Evolutionary conservation across 176 grass and related monocot species (phyloP), one percentile per base, ranked within the genome.

Genomic region (Dactylis glomerata): DNA sequence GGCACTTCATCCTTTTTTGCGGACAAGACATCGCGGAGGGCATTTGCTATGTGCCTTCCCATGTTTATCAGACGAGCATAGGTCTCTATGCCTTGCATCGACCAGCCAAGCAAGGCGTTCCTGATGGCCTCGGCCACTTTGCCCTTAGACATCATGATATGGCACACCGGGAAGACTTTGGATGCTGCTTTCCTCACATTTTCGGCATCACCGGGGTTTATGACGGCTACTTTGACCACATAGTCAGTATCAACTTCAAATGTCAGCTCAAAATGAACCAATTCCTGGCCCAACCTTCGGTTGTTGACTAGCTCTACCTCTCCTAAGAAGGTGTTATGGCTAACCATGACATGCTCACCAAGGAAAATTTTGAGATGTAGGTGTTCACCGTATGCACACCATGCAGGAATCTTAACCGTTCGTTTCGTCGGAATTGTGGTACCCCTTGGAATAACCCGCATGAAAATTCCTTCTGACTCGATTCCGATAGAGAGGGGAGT

Each of bases 401-500:
- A 80, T 15, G 28, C 38, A 80, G 78, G 67, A 20, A 82, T n/a
- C 50, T 31, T 41, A 5, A 82, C 15, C 0, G 16, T 45, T 5
- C 2, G 33, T n/a, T 44, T 57, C 1, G 34, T 11, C 4, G 80
- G 80, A 7, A 82, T 1, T 30, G 16, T n/a, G 5, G 50, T 45
- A 23, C 45, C 67, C 67, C 67, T 72, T 31, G 80, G 49, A 72
- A 82, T 45, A 2, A 72, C 6, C 16, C 81, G 57, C 3, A 19
- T n/a, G 5, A 83, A 83, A 5, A 13, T 1, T 9, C 50, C 34
- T 31, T 41, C 3, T 1, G 13, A 72, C 36, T 59, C 9, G 2
- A 82, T 31, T 44, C 80, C 80, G 5, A 72, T 58, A 73, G 50
- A 82, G 9, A 82, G 80, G 15, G 81, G 52, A 46, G 61, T 31